Base-by-base conservation (phyloP, 2,329 filamentous ascomycete genomes). In the Microsporum canis region DNA sequence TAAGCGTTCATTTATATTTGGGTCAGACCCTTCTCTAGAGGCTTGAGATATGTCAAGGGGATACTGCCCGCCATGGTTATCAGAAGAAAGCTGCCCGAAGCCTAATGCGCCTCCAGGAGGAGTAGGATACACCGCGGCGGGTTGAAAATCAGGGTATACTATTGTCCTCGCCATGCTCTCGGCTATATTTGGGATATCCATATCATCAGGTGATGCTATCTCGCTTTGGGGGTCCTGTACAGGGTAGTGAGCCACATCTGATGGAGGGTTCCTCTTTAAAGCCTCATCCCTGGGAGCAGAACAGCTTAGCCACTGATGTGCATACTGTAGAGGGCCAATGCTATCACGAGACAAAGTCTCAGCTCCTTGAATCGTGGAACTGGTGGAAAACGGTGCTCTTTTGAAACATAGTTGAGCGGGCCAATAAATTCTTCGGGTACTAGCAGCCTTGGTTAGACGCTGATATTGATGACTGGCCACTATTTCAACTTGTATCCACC, bases 111-210 rank as follows among this genome's bases (percentile, higher is more conserved):
- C 64, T 36, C 62, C 80, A 58, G 80, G 79, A 4, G 80, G 80
- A 5, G 80, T 82, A 10, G 79, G 80, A 69, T 82, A 82, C 34
- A 82, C 77, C 58, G 78, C 71, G 62, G 71, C 75, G 53, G 72
- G 69, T 33, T 75, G 72, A 14, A 79, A 68, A 57, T 78, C 76
- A 17, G 72, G 70, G 57, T 73, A 74, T 60, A 73, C 68, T 3
- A 73, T 67, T 49, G 71, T 68, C 60, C 72, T 70, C 43, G 75
- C 73, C 43, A 77, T 67, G 58, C 74, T 76, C 58, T 75, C 72
- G 31, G 73, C 63, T 5, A 65, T 66, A 36, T 73, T 73, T 10
- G 66, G 60, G 38, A 66, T 56, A 39, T 71, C 72, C 12, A 58
- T n/a, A 14, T 27, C 39, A 29, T 43, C 12, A 4, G 55, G 55